A percentile compares a stretch with the other conserved stretches of the same genome.
Evolutionary conservation across 345 rosid genomes (phyloP).

Genomic region (Sonneratia alba): DNA sequence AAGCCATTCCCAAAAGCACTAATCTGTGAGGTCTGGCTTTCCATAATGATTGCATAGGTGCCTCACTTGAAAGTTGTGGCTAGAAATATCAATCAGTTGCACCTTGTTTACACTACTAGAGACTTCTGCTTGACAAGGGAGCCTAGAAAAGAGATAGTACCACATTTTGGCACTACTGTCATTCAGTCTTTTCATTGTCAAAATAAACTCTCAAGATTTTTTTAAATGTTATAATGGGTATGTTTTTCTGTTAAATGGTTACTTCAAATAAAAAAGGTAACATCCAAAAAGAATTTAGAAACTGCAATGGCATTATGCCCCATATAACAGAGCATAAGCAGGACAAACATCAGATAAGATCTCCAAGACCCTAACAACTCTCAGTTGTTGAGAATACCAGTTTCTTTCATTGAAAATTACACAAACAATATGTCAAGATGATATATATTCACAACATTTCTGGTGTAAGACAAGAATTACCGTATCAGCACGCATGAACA

Average conservation of each 20-base stretch:
- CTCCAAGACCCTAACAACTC: background rate
- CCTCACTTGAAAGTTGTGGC: background rate
- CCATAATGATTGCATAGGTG: background rate
- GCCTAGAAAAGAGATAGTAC: background rate
- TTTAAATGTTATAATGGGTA: background rate
- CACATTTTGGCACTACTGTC: background rate
- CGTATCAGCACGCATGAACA: conserved; percentile 87
- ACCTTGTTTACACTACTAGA: background rate
- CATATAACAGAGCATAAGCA: background rate
- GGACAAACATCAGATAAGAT: background rate
- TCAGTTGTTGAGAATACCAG: background rate
- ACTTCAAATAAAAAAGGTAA: background rate
- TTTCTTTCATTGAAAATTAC: background rate
- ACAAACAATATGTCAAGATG: background rate
- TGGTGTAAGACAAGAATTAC: conserved; percentile 28
- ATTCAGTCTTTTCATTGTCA: background rate
- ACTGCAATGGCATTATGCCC: background rate
- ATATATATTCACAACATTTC: background rate
- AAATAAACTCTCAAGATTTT: background rate
- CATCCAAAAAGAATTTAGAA: background rate
- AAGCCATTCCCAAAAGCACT: background rate
- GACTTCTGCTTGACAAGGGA: background rate
- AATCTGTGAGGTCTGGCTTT: background rate
- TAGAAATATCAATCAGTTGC: background rate
- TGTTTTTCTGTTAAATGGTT: background rate